A percentile compares a stretch with the other conserved stretches of the same genome.
phyloP scores from a whole-genome alignment of 805 yeast species.

The Debaryomyces castellii region DNA sequence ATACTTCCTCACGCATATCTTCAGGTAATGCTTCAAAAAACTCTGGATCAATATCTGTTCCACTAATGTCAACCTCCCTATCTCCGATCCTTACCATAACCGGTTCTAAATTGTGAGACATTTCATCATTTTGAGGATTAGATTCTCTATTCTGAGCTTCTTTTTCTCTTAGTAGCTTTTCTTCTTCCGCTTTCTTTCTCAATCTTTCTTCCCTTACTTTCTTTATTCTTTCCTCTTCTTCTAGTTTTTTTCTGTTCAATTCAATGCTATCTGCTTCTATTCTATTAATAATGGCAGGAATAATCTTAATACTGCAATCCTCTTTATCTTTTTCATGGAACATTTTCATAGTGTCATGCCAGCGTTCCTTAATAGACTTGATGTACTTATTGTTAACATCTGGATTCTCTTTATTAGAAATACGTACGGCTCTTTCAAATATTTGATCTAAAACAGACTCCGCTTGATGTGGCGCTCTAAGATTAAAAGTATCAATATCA shows the following conservation, averaged over 20 bases:
- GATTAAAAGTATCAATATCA: conserved; percentile 14
- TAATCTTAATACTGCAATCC: conserved; percentile 17
- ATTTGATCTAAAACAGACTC: conserved; percentile 23
- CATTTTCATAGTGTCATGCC: conserved; percentile 59
- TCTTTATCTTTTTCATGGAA: conserved; percentile 44
- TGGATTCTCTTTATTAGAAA: conserved; percentile 10
- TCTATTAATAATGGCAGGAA: conserved; percentile 42
- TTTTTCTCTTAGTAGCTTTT: conserved; percentile 25
- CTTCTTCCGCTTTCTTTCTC: conserved; percentile 29
- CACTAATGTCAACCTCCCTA: conserved; percentile 77
- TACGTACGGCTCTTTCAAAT: conserved; percentile 18
- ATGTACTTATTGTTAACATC: conserved; percentile 25
- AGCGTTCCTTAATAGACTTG: conserved; percentile 60
- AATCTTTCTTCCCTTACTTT: conserved; percentile 28
- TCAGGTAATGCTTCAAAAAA: conserved; percentile 88
- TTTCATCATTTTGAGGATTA: conserved; percentile 16
- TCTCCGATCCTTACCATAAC: conserved; percentile 74
- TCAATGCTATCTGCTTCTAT: conserved; percentile 51
- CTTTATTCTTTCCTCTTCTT: conserved; percentile 22
- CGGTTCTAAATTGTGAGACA: conserved; percentile 39
- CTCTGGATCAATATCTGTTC: conserved; percentile 89
- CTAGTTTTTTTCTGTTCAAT: conserved; percentile 26
- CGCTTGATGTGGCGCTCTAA: conserved; percentile 22
- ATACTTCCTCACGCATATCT: conserved; percentile 89
- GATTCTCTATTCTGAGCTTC: conserved; percentile 23